Conservation (phyloP, 352 stramenopile genomes). For the Phytophthora lateralis region DNA sequence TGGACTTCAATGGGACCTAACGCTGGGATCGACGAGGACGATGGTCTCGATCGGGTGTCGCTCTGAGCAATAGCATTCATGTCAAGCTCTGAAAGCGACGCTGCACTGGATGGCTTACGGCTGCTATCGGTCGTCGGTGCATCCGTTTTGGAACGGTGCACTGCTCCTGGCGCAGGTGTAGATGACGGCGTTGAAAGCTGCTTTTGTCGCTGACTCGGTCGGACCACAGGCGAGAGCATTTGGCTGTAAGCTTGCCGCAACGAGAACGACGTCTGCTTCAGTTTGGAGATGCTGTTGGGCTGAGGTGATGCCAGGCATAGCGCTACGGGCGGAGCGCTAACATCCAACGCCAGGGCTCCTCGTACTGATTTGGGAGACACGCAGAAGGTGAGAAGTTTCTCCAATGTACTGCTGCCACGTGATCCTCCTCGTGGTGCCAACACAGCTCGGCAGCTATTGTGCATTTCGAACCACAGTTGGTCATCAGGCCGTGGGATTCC, state of each 20-base stretch:
- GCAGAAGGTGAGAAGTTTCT: constrained; percentile 65
- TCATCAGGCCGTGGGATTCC: constrained; percentile 25
- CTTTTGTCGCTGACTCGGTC: constrained; percentile 48
- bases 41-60: constrained; percentile 7
- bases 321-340: constrained; percentile 39
- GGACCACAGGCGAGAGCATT: constrained; percentile 57
- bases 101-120: not conserved
- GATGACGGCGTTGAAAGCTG: constrained; percentile 5
- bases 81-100: constrained; percentile 2
- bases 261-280: constrained; percentile 43
- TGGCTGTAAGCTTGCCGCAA: constrained; percentile 56
- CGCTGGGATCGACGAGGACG: constrained; percentile 10
- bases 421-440: constrained; percentile 30
- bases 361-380: constrained; percentile 24
- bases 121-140: constrained; percentile 4
- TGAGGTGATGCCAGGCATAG: constrained; percentile 48
- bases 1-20: constrained; percentile 23
- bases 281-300: constrained; percentile 33
- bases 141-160: constrained; percentile 2
- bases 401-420: constrained; percentile 37
- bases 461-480: constrained; percentile 69
- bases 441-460: constrained; percentile 47
- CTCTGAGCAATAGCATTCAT: constrained; percentile 1
- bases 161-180: constrained; percentile 11
- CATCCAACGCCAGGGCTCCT: constrained; percentile 44